A percentile compares a stretch with the other conserved stretches of the same genome.
Evolutionary conservation across 2,329 filamentous ascomycete genomes (phyloP).

Genomic region (Cladosporium sphaerospermum): DNA sequence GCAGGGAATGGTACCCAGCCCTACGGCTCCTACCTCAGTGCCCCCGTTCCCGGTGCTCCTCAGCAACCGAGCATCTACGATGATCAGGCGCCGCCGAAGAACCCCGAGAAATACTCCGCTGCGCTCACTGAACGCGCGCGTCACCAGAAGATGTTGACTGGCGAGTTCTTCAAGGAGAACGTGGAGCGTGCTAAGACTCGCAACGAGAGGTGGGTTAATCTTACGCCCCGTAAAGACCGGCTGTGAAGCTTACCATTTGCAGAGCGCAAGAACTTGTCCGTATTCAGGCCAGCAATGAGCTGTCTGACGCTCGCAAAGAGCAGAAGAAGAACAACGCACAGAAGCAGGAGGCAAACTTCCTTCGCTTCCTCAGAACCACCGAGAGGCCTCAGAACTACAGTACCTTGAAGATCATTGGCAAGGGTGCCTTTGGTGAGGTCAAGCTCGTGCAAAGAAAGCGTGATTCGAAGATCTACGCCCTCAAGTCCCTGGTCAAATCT

Average conservation of each 20-base stretch:
- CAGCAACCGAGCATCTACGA: slow-evolving; percentile 40
- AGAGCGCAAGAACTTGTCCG: slow-evolving; percentile 91
- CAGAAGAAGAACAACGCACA: slow-evolving; percentile 80
- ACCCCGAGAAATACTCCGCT: slow-evolving; percentile 81
- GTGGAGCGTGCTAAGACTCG: slow-evolving; percentile 92
- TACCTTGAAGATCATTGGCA: slow-evolving; percentile 96
- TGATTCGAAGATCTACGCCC: slow-evolving; percentile 93
- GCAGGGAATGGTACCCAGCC: slow-evolving; percentile 61
- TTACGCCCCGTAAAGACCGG: background rate
- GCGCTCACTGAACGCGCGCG: slow-evolving; percentile 70
- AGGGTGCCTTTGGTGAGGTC: slow-evolving; percentile 97
- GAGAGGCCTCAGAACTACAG: slow-evolving; percentile 92
- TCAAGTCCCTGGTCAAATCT: slow-evolving; percentile 97
- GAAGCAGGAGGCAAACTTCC: slow-evolving; percentile 83
- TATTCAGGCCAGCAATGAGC: slow-evolving; percentile 69
- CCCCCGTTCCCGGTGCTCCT: slow-evolving; percentile 51
- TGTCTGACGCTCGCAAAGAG: slow-evolving; percentile 70
- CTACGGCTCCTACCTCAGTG: slow-evolving; percentile 59
- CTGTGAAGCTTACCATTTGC: slow-evolving; percentile 21
- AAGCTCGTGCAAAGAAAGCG: slow-evolving; percentile 95
- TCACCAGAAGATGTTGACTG: slow-evolving; percentile 59
- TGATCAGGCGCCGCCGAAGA: slow-evolving; percentile 67
- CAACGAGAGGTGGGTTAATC: slow-evolving; percentile 69
- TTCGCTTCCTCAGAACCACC: slow-evolving; percentile 88
- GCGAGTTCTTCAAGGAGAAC: slow-evolving; percentile 93